Percentiles rank a stretch among this genome's conserved stretches.
Evolutionary conservation across 202 grass and related monocot species (phyloP).

Genomic region (Brachypodium distachyon): DNA sequence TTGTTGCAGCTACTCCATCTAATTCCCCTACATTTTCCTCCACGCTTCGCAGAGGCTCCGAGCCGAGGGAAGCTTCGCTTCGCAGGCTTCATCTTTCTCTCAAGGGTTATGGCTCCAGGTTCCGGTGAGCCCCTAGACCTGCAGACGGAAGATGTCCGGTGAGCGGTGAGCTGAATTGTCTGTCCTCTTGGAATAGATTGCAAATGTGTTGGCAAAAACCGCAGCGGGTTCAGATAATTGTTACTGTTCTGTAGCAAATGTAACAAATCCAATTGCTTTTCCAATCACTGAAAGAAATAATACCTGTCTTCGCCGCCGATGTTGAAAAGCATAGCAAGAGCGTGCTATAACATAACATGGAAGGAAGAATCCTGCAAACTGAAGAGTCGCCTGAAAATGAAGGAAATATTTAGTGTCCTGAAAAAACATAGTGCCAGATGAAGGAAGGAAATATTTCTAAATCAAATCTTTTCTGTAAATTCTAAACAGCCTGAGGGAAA

Average conservation of each 20-base stretch:
- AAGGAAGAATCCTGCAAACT: constrained; percentile 77
- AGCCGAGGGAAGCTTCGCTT: constrained; percentile 2
- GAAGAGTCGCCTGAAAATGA: constrained; percentile 70
- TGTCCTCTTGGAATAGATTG: neutral
- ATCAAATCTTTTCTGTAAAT: neutral
- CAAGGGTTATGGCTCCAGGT: neutral
- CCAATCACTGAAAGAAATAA: neutral
- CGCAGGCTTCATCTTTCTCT: constrained; percentile 12
- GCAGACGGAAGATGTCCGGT: neutral
- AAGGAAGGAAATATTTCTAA: constrained; percentile 15
- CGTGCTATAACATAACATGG: constrained; percentile 93
- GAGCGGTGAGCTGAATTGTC: neutral
- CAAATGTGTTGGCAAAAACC: neutral
- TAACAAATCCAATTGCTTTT: no score
- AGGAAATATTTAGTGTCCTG: neutral
- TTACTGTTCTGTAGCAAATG: no score
- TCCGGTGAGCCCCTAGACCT: constrained; percentile 33
- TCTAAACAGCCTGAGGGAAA: neutral
- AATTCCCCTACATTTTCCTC: neutral
- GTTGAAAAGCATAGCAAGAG: constrained; percentile 75
- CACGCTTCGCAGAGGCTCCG: neutral
- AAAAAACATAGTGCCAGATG: neutral
- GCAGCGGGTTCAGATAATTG: no score
- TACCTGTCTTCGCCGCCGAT: constrained; percentile 77
- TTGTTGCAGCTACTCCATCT: neutral